Percentiles rank a stretch among this genome's conserved stretches.
Evolutionary conservation across 1,284 basidiomycete species (phyloP).

Genomic region (Amylostereum chailletii): DNA sequence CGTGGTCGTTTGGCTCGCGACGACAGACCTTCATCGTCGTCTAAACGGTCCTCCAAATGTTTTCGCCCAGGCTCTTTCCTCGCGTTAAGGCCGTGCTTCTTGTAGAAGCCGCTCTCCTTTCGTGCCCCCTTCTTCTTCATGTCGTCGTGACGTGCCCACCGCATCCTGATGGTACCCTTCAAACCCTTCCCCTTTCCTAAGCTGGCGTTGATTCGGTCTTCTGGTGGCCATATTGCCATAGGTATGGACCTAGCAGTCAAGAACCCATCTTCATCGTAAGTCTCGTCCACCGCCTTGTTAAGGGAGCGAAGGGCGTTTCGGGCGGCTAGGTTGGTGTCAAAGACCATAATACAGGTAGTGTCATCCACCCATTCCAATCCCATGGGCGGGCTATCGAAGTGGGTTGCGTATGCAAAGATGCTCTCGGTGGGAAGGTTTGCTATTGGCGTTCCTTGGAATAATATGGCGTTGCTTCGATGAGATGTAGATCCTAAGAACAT

Average conservation of each 20-base stretch:
- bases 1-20: conserved; percentile 27
- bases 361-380: conserved; percentile 76
- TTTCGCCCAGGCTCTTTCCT: conserved; percentile 44
- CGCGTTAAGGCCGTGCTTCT: conserved; percentile 54
- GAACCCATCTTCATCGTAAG: conserved; percentile 45
- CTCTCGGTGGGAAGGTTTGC: conserved; percentile 59
- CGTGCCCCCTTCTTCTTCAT: conserved; percentile 68
- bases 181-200: conserved; percentile 56
- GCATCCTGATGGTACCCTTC: conserved; percentile 55
- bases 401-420: conserved; percentile 69
- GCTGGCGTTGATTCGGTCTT: conserved; percentile 62
- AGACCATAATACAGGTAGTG: conserved; percentile 68
- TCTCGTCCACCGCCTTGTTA: conserved; percentile 39
- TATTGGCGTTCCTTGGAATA: conserved; percentile 62
- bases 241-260: conserved; percentile 60
- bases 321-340: conserved; percentile 44
- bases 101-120: conserved; percentile 65
- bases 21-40: conserved; percentile 17
- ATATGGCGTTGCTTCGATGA: conserved; percentile 57
- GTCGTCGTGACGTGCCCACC: conserved; percentile 61
- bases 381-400: conserved; percentile 61
- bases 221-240: conserved; percentile 65
- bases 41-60: conserved; percentile 6
- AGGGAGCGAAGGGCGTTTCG: conserved; percentile 41
- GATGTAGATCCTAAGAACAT: conserved; percentile 25